Conservation (phyloP, 768 basidiomycete species). For the Mrakia blollopis region DNA sequence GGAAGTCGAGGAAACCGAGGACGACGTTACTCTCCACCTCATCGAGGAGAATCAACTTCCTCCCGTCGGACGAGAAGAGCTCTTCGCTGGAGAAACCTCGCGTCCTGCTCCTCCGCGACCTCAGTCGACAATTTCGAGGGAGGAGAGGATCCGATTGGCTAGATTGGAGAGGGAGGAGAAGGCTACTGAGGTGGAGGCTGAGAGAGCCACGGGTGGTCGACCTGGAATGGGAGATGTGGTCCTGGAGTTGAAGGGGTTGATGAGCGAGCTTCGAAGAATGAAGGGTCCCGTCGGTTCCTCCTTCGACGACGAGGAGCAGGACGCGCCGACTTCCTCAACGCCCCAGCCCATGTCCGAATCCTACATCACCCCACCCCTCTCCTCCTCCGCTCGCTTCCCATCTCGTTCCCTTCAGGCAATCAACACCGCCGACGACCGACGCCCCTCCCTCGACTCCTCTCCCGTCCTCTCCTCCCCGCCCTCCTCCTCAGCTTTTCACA, state of each 20-base stretch:
- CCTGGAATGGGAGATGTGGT: conserved; percentile 29
- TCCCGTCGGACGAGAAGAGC: conserved; percentile 22
- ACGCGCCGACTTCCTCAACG: background rate
- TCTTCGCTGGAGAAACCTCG: conserved; percentile 21
- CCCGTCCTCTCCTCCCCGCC: too few relatives aligned
- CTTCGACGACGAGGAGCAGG: background rate
- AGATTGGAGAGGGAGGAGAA: conserved; percentile 13
- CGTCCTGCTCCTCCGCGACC: background rate
- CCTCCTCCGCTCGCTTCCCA: background rate
- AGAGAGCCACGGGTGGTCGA: background rate
- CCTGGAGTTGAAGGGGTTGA: conserved; percentile 29
- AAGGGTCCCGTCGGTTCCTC: conserved; percentile 15
- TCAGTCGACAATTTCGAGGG: conserved; percentile 1
- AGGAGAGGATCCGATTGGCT: conserved; percentile 27
- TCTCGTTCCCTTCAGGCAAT: background rate
- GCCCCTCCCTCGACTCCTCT: background rate
- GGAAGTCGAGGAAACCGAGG: conserved; percentile 1
- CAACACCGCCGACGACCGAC: too few relatives aligned
- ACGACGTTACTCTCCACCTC: conserved; percentile 29
- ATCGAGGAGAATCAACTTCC: conserved; percentile 5
- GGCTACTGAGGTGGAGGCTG: background rate
- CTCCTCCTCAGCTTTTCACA: background rate
- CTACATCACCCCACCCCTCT: background rate
- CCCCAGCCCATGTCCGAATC: background rate
- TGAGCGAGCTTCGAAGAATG: conserved; percentile 20